Evolutionary conservation across 1,139 yeast genomes (phyloP), one percentile per base, ranked within the genome.

Genomic region (Hyphopichia fennica): DNA sequence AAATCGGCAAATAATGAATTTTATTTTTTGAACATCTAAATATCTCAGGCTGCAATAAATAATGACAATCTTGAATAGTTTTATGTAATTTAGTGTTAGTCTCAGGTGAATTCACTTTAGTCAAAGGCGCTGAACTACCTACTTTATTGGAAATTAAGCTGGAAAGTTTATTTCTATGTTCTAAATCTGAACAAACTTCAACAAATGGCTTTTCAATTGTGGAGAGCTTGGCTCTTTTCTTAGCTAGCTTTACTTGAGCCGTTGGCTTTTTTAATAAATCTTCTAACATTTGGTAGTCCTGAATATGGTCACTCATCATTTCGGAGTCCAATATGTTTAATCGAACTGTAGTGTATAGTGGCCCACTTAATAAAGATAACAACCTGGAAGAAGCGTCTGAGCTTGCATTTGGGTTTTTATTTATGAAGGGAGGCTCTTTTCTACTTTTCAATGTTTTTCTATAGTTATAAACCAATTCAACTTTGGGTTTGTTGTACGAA

Each of bases 1-100:
- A 62, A 15, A 84, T 69, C 1, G 91, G 90, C 23, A 86, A 65
- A 52, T 70, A 82, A 59, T 86, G 95, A 40, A 79, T 74, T 46
- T 78, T 80, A 0, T 52, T 51, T 32, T 66, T 63, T 9, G 75
- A 54, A 52, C 93, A 86, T 33, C 55, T 52, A 41, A 49, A 53
- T 1, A 62, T 47, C n/a, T 62, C 69, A 20, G 53, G 50, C 6
- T 65, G 46, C 27, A 63, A 50, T 42, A 57, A 11, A 48, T 57
- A 35, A 48, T 58, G 51, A 51, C 43, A 45, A 2, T 35, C 34
- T 28, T 28, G 41, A 19, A 33, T 38, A 51, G 42, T 32, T 46
- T 35, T 40, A 54, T 58, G 15, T 49, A 44, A 49, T 49, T 45
- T 43, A 53, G 62, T 10, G 57, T 37, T 35, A 7, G 31, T 16